phyloP scores from a whole-genome alignment of 2,329 filamentous ascomycete species.

The Penicillium sp. region DNA sequence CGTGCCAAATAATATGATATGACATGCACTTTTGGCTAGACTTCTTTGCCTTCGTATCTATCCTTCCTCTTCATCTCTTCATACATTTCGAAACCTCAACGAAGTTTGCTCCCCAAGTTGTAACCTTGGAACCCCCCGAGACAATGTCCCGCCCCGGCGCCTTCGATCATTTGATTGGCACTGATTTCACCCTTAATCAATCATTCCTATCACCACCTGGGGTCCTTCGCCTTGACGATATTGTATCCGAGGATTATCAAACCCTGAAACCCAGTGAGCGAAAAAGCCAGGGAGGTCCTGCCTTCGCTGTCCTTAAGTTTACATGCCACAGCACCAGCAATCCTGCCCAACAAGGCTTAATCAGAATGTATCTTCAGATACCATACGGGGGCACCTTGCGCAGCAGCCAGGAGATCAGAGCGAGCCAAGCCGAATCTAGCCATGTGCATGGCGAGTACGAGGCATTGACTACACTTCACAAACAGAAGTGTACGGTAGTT shows the following conservation, averaged over 20 bases:
- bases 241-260: background rate
- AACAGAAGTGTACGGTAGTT: background rate
- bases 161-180: background rate
- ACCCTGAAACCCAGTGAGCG: background rate
- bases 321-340: background rate
- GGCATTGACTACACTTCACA: background rate
- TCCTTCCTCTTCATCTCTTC: too few relatives aligned
- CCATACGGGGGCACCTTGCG: background rate
- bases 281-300: background rate
- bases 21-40: too few relatives aligned
- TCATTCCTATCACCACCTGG: background rate
- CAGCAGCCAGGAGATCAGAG: background rate
- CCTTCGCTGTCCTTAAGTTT: background rate
- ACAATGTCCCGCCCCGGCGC: background rate
- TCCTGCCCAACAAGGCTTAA: constrained; percentile 1
- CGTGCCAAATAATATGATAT: too few relatives aligned
- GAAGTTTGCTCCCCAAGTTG: too few relatives aligned
- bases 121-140: background rate
- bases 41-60: too few relatives aligned
- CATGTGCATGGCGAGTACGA: background rate
- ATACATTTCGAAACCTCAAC: too few relatives aligned
- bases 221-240: background rate
- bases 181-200: background rate
- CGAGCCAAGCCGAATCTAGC: background rate
- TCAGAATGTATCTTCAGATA: constrained; percentile 1